Evolutionary conservation across 371 early-diverging fungal genomes (phyloP).

Genomic region (Syncephalastrum contaminatum): DNA sequence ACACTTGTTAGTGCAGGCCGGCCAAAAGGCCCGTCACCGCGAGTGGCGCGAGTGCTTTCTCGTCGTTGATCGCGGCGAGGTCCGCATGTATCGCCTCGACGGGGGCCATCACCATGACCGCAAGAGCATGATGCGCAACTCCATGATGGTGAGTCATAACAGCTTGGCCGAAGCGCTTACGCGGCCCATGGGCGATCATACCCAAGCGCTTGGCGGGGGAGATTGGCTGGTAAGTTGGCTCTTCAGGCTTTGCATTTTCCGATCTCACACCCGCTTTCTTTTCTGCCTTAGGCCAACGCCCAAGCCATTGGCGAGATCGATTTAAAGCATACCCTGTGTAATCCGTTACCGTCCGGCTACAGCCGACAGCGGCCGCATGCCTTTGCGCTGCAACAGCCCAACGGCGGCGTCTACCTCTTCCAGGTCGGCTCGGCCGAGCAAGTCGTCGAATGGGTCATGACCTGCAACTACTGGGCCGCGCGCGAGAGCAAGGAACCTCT

Average conservation of each 20-base stretch:
- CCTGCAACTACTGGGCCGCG: slow-evolving; percentile 94
- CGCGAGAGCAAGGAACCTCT: slow-evolving; percentile 86
- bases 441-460: slow-evolving; percentile 80
- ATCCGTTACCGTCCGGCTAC: slow-evolving; percentile 83
- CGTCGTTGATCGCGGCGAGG: slow-evolving; percentile 73
- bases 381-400: slow-evolving; percentile 80
- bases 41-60: slow-evolving; percentile 85
- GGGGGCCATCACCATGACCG: slow-evolving; percentile 13
- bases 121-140: slow-evolving; percentile 17
- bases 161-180: slow-evolving; percentile 12
- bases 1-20: slow-evolving; percentile 73
- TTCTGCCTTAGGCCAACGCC: slow-evolving; percentile 25
- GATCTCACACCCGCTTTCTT: too few relatives aligned
- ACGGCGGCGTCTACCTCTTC: slow-evolving; percentile 85
- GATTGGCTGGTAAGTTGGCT: slow-evolving; percentile 22
- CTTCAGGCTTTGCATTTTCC: too few relatives aligned
- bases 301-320: slow-evolving; percentile 59
- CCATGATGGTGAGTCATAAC: slow-evolving; percentile 18
- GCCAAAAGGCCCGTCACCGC: slow-evolving; percentile 76
- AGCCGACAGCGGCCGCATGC: slow-evolving; percentile 76
- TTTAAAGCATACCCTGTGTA: slow-evolving; percentile 82
- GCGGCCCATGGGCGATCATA: background rate
- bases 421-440: slow-evolving; percentile 71
- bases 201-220: slow-evolving; percentile 19
- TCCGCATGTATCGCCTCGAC: slow-evolving; percentile 78